These are phyloP conservation scores for Fusarium setosum DNA, from an alignment of 2,329 filamentous ascomycete species.

Conservation along the genomic window DNA sequence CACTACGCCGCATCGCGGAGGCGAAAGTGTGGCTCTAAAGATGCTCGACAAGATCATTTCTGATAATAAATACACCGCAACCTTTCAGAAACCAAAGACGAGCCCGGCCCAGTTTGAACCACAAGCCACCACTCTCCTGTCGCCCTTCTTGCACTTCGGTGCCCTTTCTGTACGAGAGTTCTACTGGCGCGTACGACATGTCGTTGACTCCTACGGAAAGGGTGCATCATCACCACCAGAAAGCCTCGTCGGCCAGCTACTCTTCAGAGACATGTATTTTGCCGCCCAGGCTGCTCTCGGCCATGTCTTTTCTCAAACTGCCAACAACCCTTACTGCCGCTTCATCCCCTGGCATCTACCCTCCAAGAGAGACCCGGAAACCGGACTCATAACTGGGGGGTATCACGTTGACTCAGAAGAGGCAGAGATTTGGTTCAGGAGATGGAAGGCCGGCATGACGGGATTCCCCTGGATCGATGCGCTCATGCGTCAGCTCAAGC, in stretches of 20 bases:
- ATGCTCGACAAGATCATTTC: slow-evolving; percentile 68
- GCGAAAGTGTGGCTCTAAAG: slow-evolving; percentile 73
- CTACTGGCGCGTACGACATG: slow-evolving; percentile 76
- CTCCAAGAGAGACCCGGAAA: slow-evolving; percentile 61
- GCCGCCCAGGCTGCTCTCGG: slow-evolving; percentile 78
- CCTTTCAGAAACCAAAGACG: slow-evolving; percentile 81
- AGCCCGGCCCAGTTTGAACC: slow-evolving; percentile 80
- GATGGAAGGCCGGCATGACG: slow-evolving; percentile 76
- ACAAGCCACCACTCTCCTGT: slow-evolving; percentile 78
- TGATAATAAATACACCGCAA: slow-evolving; percentile 75
- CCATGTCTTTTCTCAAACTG: slow-evolving; percentile 70
- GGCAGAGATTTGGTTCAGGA: slow-evolving; percentile 73
- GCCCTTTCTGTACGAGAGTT: slow-evolving; percentile 76
- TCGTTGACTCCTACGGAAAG: slow-evolving; percentile 67
- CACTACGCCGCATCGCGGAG: slow-evolving; percentile 75
- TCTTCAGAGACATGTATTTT: slow-evolving; percentile 89
- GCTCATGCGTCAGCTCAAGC: slow-evolving; percentile 78
- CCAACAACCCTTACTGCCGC: slow-evolving; percentile 73
- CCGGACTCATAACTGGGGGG: slow-evolving; percentile 63
- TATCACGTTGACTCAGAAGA: slow-evolving; percentile 72
- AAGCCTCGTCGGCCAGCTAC: slow-evolving; percentile 77
- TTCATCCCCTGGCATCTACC: slow-evolving; percentile 85
- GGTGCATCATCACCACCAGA: slow-evolving; percentile 71
- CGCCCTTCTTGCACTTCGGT: slow-evolving; percentile 80
- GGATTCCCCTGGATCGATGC: slow-evolving; percentile 87